phyloP scores from a whole-genome alignment of 176 grass and related monocot genomes.

The Aegilops speltoides region DNA sequence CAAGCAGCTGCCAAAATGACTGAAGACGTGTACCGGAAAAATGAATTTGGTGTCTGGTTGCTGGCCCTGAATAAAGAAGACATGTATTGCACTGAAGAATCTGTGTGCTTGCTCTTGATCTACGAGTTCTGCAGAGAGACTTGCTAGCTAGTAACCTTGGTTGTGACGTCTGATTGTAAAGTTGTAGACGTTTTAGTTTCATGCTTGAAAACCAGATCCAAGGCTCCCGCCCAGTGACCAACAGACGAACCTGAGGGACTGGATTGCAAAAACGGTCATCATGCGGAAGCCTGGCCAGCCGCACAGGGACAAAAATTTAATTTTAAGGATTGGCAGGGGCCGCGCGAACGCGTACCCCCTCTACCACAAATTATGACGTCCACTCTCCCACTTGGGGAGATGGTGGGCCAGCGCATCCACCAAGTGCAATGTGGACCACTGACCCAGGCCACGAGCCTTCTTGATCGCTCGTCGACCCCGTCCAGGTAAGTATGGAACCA shows the following conservation, averaged over 20 bases:
- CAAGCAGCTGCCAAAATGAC: neutral
- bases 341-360: slow-evolving; percentile 57
- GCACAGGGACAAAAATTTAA: neutral
- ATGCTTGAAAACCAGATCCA: too few species aligned
- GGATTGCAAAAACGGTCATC: too few species aligned
- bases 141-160: too few species aligned
- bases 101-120: too few species aligned
- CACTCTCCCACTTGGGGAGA: slow-evolving; percentile 54
- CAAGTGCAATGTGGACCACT: slow-evolving; percentile 43
- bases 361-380: slow-evolving; percentile 57
- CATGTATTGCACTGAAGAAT: neutral
- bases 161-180: too few species aligned
- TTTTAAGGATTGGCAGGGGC: slow-evolving; percentile 35
- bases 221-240: too few species aligned
- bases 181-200: neutral
- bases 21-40: neutral
- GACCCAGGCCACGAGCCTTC: slow-evolving; percentile 33
- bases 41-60: neutral
- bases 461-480: slow-evolving; percentile 37
- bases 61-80: neutral
- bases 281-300: too few species aligned
- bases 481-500: slow-evolving; percentile 40
- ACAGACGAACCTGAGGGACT: too few species aligned
- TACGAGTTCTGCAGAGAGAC: too few species aligned
- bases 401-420: slow-evolving; percentile 42